phyloP scores from a whole-genome alignment of 345 rosid genomes.

The Isatis tinctoria region DNA sequence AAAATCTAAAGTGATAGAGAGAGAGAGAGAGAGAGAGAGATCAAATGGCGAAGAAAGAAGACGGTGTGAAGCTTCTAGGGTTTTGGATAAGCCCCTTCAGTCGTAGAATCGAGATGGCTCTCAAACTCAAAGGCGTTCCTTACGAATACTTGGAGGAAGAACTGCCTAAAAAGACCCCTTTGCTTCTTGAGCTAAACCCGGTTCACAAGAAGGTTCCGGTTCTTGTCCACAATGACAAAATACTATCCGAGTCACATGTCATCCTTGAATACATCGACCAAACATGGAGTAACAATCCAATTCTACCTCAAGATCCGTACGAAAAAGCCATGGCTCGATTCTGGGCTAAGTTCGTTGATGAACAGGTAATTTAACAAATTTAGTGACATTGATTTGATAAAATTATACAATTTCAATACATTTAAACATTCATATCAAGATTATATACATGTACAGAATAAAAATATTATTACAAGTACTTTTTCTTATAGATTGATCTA shows the following conservation, averaged over 20 bases:
- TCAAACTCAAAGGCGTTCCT: conserved; percentile 39
- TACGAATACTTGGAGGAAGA: conserved; percentile 41
- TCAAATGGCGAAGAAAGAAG: conserved; percentile 22
- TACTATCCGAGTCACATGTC: conserved; percentile 11
- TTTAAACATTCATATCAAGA: not conserved
- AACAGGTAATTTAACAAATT: conserved; percentile 15
- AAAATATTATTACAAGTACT: not conserved
- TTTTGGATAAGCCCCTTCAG: conserved; percentile 37
- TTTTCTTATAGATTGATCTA: not conserved
- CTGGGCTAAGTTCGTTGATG: conserved; percentile 40
- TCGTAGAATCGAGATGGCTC: conserved; percentile 37
- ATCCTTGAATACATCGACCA: conserved; percentile 31
- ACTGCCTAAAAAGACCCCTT: not conserved
- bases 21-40: too few relatives aligned
- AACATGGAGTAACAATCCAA: conserved; percentile 39
- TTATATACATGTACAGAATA: not conserved
- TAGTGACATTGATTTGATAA: not conserved
- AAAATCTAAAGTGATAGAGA: not conserved
- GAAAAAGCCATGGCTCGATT: conserved; percentile 42
- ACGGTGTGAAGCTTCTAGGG: conserved; percentile 41
- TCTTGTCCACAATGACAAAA: conserved; percentile 39
- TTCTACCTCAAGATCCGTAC: conserved; percentile 40
- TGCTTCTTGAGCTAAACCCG: conserved; percentile 38
- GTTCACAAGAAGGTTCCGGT: conserved; percentile 43
- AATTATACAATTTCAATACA: too few relatives aligned